Base-by-base conservation (phyloP, 192 early-diverging fungal genomes). In the Backusella liffmaniae region DNA sequence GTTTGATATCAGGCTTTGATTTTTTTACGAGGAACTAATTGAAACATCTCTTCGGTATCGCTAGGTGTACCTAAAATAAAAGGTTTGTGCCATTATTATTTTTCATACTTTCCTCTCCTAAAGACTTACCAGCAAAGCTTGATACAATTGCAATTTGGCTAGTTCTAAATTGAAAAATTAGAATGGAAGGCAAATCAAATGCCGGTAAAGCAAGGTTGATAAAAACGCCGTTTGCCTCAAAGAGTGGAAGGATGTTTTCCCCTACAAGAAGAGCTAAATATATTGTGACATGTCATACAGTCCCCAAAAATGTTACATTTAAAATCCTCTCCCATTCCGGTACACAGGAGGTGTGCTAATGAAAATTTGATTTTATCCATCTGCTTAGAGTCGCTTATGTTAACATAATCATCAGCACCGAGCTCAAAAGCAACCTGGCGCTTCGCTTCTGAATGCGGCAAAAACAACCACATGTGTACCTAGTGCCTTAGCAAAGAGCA, bases 391-490 rank as follows among this genome's bases (percentile, higher is more conserved):
- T 73, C 65, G 9, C 35, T 42, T 23, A 66, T 69, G 15, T 79
- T 71, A 0, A 79, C 29, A 26, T 73, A 79, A 51, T 79, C 74
- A 46, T 71, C 21, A 36, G 89, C 89, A 13, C 92, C 92, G 9
- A 93, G 88, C 18, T 85, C 73, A 0, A 76, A 56, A 29, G 87
- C 83, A 70, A 90, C 81, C 18, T 90, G 83, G 39, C 87, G 84
- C 84, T 93, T 93, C 67, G 72, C 84, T 13, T 84, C 80, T 32
- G 73, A 76, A 41, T 80, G 81, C 49, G 89, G 90, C 34, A 93
- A 80, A 80, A 12, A 86, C 89, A 35, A 83, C 69, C 4, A 91
- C 87, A 23, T 84, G 80, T n/a, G 80, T 73, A 15, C 88, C 87
- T 23, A 82, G 66, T 51, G 77, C 81, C 42, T 79, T 80, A 23